Conservation (phyloP, 257 asterid genomes). For the Cruciata laevipes region DNA sequence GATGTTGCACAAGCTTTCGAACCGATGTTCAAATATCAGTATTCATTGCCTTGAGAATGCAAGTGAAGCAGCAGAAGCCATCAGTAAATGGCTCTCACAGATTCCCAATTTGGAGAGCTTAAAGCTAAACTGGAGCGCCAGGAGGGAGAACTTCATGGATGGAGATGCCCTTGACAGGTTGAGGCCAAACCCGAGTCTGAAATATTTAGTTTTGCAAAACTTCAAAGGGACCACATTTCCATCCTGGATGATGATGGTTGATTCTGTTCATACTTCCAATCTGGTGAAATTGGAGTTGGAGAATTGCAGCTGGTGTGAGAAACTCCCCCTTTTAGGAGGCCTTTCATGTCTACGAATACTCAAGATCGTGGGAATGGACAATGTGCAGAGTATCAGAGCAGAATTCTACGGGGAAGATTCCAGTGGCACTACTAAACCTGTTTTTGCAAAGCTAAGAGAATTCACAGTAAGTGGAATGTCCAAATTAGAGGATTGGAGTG, state of each 20-base stretch:
- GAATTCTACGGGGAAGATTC: background rate
- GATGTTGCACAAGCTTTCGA: background rate
- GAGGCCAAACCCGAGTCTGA: slow-evolving; percentile 18
- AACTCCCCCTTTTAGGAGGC: slow-evolving; percentile 18
- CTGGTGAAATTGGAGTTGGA: background rate
- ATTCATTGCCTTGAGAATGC: slow-evolving; percentile 9
- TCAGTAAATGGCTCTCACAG: background rate
- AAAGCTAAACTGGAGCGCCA: background rate
- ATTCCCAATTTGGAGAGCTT: background rate
- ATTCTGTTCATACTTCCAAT: background rate
- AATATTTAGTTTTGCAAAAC: background rate
- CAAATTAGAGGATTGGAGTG: slow-evolving; percentile 14
- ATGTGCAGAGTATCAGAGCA: background rate
- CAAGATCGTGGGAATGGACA: background rate
- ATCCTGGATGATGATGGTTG: slow-evolving; percentile 10
- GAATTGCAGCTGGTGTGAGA: slow-evolving; percentile 8
- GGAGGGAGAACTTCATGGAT: background rate
- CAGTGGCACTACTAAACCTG: too few relatives aligned
- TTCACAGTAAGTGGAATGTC: slow-evolving; percentile 2
- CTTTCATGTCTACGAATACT: slow-evolving; percentile 15
- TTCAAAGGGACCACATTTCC: slow-evolving; percentile 15
- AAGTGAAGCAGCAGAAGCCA: background rate
- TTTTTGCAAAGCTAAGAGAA: slow-evolving; percentile 10
- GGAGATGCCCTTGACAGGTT: slow-evolving; percentile 21
- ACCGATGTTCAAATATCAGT: background rate